Evolutionary conservation across 2,329 filamentous ascomycete genomes (phyloP), one percentile per base, ranked within the genome.

Genomic region (Fusarium irregulare): DNA sequence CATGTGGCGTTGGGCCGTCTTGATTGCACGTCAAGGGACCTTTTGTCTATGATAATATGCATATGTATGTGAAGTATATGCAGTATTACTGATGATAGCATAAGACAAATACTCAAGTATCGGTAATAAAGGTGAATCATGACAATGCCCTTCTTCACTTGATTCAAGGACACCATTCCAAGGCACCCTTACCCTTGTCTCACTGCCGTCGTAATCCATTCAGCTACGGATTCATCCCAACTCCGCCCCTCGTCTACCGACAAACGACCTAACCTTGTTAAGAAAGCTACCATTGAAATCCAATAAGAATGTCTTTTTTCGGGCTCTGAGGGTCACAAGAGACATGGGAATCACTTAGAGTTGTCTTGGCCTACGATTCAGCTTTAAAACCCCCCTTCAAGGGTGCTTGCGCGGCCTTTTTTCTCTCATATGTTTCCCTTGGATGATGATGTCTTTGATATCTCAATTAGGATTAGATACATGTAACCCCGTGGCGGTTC

Each of bases 321-420:
- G 16, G 23, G 21, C 14, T 11, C 23, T 16, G n/a, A 16, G 21
- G 37, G 40, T 64, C 59, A 64, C 59, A 64, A 64, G 60, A 64
- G 54, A 20, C 18, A 64, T 23, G n/a, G n/a, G 40, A 50, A 46
- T 50, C 45, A 51, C n/a, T 64, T 64, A 25, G 32, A 41, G 28
- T 49, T 47, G 59, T 60, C 60, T 60, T 60, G 56, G 60, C 60
- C 25, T 16, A 37, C 34, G 32, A 41, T 48, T 46, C 42, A 65
- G 63, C 54, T 53, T 32, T 37, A 46, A 41, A 44, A 40, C 44
- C 42, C 37, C 2, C 23, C 4, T 27, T 18, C n/a, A 47, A 20
- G 30, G 7, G 14, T 21, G 63, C 63, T 66, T 66, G 64, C 64
- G 64, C 50, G 63, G 57, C 63, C 37, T 63, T 49, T 54, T 28